Evolutionary conservation across 108 stramenopile species (phyloP), one percentile per base, ranked within the genome.

Genomic region (Fistulifera solaris): DNA sequence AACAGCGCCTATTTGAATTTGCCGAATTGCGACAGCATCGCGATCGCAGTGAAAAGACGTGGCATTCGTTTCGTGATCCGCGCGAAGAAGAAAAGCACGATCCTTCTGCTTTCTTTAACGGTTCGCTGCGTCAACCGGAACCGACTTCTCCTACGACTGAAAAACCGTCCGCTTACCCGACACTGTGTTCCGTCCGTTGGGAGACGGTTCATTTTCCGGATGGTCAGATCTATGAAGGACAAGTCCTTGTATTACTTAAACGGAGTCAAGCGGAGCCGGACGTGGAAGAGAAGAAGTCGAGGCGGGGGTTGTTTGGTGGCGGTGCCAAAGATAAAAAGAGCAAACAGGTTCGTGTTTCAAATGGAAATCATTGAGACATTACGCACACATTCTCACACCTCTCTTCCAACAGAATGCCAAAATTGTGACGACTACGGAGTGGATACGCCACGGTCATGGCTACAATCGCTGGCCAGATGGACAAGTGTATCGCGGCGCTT

Each of bases 401-500:
- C 8, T 35, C 31, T 35, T 35, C 3, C 31, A 35, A 6, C 31
- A 35, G 31, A 35, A 3, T 35, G 31, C 31, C 8, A 35, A 35
- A 35, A 35, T 35, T 35, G 31, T 35, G 31, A 35, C 31, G 8
- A 35, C 31, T 3, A 35, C 31, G 31, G 31, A 35, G 8, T 35
- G 31, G 31, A 35, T 35, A 6, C 31, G 31, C 31, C 31, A 35
- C 31, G 31, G 31, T 35, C 31, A 35, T 35, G 31, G 31, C 3
- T 35, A 35, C 31, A 35, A 35, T 35, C 31, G 31, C 3, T 35
- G 31, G 31, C 31, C 31, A 3, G 31, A 35, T 35, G 31, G 31
- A 45, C 54, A 62, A 44, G 44, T 46, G 1, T 78, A 78, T 38
- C 45, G 38, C 7, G 77, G 77, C 6, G 77, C 72, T 38, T 78